phyloP scores from a whole-genome alignment of 805 yeast species.

The Sporopachydermia quercuum region DNA sequence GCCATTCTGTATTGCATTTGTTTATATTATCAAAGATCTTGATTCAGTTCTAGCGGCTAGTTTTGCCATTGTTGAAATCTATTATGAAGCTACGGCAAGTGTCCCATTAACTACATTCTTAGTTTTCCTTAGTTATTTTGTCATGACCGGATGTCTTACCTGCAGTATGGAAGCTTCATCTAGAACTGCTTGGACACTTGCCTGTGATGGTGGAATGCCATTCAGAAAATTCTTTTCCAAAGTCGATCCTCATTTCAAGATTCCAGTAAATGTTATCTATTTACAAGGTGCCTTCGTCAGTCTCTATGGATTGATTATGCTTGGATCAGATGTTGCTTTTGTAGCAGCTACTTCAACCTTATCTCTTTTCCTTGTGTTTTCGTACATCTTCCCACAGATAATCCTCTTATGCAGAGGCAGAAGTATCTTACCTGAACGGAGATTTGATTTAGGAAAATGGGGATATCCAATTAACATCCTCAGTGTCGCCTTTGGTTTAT shows the following conservation, averaged over 20 bases:
- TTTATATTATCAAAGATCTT: conserved; percentile 16
- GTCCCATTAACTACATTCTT: conserved; percentile 8
- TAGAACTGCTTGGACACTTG: conserved; percentile 15
- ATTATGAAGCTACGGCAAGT: conserved; percentile 8
- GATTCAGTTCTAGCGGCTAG: conserved; percentile 9
- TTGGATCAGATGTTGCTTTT: conserved; percentile 13
- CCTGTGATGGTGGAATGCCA: conserved; percentile 15
- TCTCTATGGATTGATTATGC: conserved; percentile 11
- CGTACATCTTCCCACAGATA: conserved; percentile 12
- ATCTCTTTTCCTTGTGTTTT: conserved; percentile 12
- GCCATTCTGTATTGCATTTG: conserved; percentile 16
- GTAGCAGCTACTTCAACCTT: conserved; percentile 14
- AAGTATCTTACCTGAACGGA: background rate
- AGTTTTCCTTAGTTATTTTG: conserved; percentile 4
- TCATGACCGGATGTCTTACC: conserved; percentile 3
- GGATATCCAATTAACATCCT: background rate
- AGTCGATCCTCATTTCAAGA: conserved; percentile 11
- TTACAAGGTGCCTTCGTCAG: conserved; percentile 6
- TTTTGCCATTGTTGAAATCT: conserved; percentile 9
- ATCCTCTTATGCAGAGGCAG: conserved; percentile 5
- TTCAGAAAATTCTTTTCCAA: conserved; percentile 12
- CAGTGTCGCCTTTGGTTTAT: background rate
- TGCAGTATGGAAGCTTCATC: conserved; percentile 10
- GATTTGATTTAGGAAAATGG: background rate
- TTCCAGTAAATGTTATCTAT: conserved; percentile 9